Conservation (phyloP, 2,329 filamentous ascomycete genomes). For the Parastagonospora avenae region DNA sequence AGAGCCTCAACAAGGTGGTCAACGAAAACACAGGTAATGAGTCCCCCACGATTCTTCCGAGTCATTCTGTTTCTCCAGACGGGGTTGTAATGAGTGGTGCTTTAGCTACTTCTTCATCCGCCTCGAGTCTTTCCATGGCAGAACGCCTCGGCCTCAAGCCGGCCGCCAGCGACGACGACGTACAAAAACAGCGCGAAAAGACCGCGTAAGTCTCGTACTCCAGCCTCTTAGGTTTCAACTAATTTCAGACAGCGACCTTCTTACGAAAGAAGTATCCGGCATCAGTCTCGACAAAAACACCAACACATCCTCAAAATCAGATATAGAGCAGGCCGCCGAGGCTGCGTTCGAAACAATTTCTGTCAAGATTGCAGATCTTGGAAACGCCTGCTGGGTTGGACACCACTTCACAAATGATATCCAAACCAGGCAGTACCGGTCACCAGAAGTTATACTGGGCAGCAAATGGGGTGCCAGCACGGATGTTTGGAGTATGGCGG, state of each 20-base stretch:
- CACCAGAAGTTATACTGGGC: slow-evolving; percentile 94
- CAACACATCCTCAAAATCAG: slow-evolving; percentile 56
- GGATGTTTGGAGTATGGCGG: slow-evolving; percentile 99
- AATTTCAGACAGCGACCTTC: slow-evolving; percentile 68
- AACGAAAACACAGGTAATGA: slow-evolving; percentile 70
- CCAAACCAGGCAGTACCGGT: slow-evolving; percentile 95
- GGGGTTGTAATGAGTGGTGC: slow-evolving; percentile 61
- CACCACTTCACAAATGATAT: slow-evolving; percentile 99
- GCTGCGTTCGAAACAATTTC: slow-evolving; percentile 79
- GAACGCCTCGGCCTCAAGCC: slow-evolving; percentile 61
- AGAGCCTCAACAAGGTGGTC: slow-evolving; percentile 83
- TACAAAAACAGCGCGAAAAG: slow-evolving; percentile 85
- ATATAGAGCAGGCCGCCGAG: slow-evolving; percentile 59
- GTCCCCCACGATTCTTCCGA: slow-evolving; percentile 50
- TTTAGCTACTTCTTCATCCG: slow-evolving; percentile 55
- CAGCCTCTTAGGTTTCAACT: not conserved
- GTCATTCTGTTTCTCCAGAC: slow-evolving; percentile 47
- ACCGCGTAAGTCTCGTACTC: slow-evolving; percentile 72
- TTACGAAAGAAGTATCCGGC: slow-evolving; percentile 91
- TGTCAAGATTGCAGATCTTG: slow-evolving; percentile 97
- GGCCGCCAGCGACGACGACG: slow-evolving; percentile 56
- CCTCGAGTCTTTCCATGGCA: slow-evolving; percentile 61
- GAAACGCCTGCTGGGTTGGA: slow-evolving; percentile 98
- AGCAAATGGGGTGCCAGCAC: slow-evolving; percentile 99
- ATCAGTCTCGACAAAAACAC: slow-evolving; percentile 81